Conservation (phyloP, 495 filamentous ascomycete genomes). For the Hamigera avellanea region DNA sequence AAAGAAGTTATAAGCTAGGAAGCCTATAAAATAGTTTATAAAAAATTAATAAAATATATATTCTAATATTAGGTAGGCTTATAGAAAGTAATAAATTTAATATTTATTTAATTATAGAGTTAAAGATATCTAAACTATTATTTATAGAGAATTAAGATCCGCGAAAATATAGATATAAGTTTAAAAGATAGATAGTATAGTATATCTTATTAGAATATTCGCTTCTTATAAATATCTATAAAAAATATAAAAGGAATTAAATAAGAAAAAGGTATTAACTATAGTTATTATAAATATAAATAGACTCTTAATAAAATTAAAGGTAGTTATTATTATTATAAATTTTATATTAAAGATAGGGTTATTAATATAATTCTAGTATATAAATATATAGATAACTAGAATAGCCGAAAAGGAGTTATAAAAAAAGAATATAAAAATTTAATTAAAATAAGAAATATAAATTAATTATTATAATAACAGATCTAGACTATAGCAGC, state of each 20-base stretch:
- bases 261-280: slow-evolving; percentile 8
- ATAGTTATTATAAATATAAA: slow-evolving; percentile 13
- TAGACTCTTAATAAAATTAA: slow-evolving; percentile 14
- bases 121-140: slow-evolving; percentile 17
- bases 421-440: too few species aligned
- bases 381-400: background rate
- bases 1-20: background rate
- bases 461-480: too few species aligned
- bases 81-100: slow-evolving; percentile 14
- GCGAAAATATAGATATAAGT: slow-evolving; percentile 15
- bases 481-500: too few species aligned
- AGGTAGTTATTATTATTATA: slow-evolving; percentile 17
- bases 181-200: slow-evolving; percentile 11
- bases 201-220: slow-evolving; percentile 21
- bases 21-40: slow-evolving; percentile 2
- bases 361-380: slow-evolving; percentile 14
- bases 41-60: background rate
- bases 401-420: background rate
- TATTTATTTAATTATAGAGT: slow-evolving; percentile 20
- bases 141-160: slow-evolving; percentile 17
- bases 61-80: slow-evolving; percentile 2
- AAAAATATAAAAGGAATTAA: slow-evolving; percentile 8
- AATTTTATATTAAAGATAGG: slow-evolving; percentile 17
- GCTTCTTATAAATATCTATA: background rate
- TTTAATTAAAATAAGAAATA: too few species aligned